Base-by-base conservation (phyloP, 108 stramenopile species). In the Pseudonitzschia multiseries region DNA sequence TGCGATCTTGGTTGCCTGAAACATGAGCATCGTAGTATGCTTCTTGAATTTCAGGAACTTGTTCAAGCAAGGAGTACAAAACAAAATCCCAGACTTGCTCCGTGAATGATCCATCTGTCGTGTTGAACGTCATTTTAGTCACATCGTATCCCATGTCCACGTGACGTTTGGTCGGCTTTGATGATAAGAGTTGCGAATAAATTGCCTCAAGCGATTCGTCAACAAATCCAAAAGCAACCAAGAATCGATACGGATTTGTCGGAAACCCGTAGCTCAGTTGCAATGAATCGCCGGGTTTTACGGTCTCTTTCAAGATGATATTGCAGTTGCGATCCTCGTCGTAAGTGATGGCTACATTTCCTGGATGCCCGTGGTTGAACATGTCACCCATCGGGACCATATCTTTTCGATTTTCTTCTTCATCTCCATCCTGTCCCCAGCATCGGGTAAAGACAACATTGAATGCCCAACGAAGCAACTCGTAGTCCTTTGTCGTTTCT, bases 21-120 rank as follows among this genome's bases (percentile, higher is more conserved):
- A 85, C 68, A 53, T 82, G 81, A 8, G 90, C 87, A 42, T 87
- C 29, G 60, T 88, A 87, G 65, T 87, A 88, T n/a, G 59, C 64
- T 52, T 81, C 76, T 53, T 79, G 75, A 4, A 73, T 42, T 15
- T 76, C 43, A 8, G 82, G 79, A 8, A 65, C 60, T 31, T 73
- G 69, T 46, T 73, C 82, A 17, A 83, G 50, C 29, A 69, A 43
- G 27, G 70, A 54, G 43, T 67, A 84, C 31, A 84, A 48, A 0
- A 77, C 44, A 33, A 57, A 66, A 59, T 84, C 79, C 66, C 76
- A 81, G 5, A 79, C 67, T 36, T 53, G 68, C 43, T 77, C 69
- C 8, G 79, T 44, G 42, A 84, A 74, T 3, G 24, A 43, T 21
- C 83, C 83, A 65, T 80, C 69, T 12, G 46, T 36, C 17, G 67